Evolutionary conservation across 139 green algal genomes (phyloP).

Genomic region (Haematococcus lacustris): DNA sequence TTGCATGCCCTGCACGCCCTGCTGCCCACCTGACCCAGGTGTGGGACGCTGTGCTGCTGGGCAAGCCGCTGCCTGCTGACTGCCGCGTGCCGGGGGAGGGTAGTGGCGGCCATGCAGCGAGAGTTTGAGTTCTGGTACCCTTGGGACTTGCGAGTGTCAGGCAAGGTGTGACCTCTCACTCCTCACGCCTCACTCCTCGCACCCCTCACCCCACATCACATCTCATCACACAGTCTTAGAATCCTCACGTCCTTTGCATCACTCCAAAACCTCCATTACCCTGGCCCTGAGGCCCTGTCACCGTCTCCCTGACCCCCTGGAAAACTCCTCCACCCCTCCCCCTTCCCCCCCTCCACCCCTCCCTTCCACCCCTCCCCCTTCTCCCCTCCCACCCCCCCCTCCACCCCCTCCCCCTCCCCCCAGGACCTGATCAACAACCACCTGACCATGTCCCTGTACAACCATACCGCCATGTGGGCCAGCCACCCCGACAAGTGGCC

Average conservation of each 20-base stretch:
- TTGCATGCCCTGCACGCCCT: neutral
- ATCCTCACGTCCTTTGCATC: too few relatives aligned
- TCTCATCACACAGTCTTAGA: too few relatives aligned
- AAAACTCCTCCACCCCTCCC: too few relatives aligned
- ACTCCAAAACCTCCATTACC: too few relatives aligned
- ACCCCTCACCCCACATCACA: too few relatives aligned
- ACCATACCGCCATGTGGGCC: constrained; percentile 89
- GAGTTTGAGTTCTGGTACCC: constrained; percentile 99
- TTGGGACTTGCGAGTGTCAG: constrained; percentile 87
- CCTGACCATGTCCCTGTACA: constrained; percentile 98
- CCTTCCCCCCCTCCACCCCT: too few relatives aligned
- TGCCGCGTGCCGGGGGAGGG: constrained; percentile 46
- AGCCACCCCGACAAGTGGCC: constrained; percentile 30
- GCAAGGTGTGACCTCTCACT: constrained; percentile 29
- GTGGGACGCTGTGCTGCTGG: constrained; percentile 90
- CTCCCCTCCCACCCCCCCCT: too few relatives aligned
- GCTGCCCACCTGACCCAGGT: constrained; percentile 34
- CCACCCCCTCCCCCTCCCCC: too few relatives aligned
- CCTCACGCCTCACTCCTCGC: too few relatives aligned
- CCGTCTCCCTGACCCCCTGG: too few relatives aligned
- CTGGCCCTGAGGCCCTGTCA: too few relatives aligned
- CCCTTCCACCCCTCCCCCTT: too few relatives aligned
- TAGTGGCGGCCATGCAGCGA: constrained; percentile 53
- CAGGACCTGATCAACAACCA: constrained; percentile 99
- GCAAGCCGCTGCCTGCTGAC: constrained; percentile 41